These are phyloP conservation scores for Rhizopus arrhizus DNA, from an alignment of 371 early-diverging fungal genomes.

Conservation along the genomic window DNA sequence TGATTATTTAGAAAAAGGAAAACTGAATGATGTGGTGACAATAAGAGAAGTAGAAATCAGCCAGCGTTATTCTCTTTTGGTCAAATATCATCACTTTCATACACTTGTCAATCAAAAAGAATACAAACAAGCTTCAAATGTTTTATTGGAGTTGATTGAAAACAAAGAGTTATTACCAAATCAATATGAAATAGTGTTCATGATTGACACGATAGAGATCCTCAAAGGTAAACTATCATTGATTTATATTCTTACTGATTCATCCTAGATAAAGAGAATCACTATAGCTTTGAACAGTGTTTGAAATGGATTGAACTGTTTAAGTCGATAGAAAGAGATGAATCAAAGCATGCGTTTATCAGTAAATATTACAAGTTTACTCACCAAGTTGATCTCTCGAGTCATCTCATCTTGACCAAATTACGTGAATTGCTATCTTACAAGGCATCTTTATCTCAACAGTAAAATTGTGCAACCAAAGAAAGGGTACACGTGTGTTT, in stretches of 20 bases:
- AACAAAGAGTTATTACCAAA: conserved; percentile 10
- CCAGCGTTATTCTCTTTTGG: conserved; percentile 25
- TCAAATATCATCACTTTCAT: conserved; percentile 24
- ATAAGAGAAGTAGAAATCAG: conserved; percentile 19
- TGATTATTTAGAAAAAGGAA: conserved; percentile 26
- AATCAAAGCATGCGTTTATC: conserved; percentile 1
- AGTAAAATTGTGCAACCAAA: too few relatives aligned
- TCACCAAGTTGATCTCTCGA: neutral
- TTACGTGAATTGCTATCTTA: conserved; percentile 22
- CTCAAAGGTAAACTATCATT: conserved; percentile 15
- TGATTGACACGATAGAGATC: conserved; percentile 18
- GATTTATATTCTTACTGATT: neutral
- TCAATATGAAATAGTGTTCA: conserved; percentile 16
- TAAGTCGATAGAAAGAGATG: neutral
- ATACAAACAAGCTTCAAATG: conserved; percentile 13
- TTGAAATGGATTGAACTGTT: conserved; percentile 11
- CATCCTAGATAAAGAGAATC: conserved; percentile 4
- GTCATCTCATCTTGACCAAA: conserved; percentile 6
- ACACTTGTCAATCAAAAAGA: conserved; percentile 9
- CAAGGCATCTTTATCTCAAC: conserved; percentile 12
- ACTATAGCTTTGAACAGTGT: conserved; percentile 3
- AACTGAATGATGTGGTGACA: conserved; percentile 17
- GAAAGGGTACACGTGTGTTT: too few relatives aligned
- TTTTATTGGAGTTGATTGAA: neutral
- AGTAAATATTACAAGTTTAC: conserved; percentile 18